These are phyloP conservation scores for Ramaria sp. DNA, from an alignment of 768 basidiomycete genomes.

Conservation along the genomic window DNA sequence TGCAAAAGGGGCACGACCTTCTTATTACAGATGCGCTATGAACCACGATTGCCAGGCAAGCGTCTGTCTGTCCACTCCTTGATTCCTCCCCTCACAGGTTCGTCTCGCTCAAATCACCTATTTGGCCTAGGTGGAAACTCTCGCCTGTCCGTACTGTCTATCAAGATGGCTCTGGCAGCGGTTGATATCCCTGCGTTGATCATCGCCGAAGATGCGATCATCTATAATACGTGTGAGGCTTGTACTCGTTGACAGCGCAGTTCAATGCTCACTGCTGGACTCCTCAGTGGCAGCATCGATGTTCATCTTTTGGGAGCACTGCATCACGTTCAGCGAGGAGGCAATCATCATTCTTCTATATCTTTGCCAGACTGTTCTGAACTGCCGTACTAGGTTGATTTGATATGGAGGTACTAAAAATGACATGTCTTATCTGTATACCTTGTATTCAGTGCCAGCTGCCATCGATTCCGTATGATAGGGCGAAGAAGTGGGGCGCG, in stretches of 20 bases:
- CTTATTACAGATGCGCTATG: background rate
- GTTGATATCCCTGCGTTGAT: background rate
- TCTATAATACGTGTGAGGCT: background rate
- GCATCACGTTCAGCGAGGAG: conserved; percentile 7
- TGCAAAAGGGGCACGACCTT: too few relatives aligned
- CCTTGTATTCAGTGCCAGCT: background rate
- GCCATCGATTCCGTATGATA: background rate
- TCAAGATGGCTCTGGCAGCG: background rate
- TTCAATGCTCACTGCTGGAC: background rate
- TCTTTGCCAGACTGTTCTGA: background rate
- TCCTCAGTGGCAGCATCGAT: conserved; percentile 4
- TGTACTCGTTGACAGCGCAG: background rate
- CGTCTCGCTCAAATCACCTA: background rate
- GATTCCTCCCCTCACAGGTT: background rate
- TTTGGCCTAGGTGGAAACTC: background rate
- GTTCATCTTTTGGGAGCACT: conserved; percentile 8
- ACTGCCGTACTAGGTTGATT: background rate
- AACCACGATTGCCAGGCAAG: background rate
- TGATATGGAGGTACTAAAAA: background rate
- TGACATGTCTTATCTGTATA: background rate
- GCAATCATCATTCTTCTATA: background rate
- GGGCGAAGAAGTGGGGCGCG: background rate
- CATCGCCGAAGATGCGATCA: background rate
- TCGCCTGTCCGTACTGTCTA: background rate
- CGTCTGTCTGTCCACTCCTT: background rate